A percentile compares a stretch with the other conserved stretches of the same genome.
Conservation (phyloP, 2,329 filamentous ascomycete species). For the Aspergillus candidus region DNA sequence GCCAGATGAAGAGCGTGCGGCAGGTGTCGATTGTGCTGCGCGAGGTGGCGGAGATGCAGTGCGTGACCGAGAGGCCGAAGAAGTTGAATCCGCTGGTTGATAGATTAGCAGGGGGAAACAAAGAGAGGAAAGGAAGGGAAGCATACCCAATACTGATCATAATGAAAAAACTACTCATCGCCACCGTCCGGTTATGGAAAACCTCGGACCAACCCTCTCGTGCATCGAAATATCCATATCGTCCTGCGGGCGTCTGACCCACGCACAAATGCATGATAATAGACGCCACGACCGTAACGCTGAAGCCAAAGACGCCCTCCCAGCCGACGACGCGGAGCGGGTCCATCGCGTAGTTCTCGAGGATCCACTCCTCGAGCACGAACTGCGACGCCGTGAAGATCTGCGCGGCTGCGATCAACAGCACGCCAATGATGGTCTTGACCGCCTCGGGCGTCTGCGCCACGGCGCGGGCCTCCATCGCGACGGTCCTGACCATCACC, state of each 20-base stretch:
- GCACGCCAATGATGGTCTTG: constrained; percentile 71
- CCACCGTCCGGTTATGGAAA: constrained; percentile 62
- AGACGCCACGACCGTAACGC: constrained; percentile 72
- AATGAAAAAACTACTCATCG: constrained; percentile 75
- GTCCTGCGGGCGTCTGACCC: constrained; percentile 67
- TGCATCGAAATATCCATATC: constrained; percentile 83
- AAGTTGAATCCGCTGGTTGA: constrained; percentile 83
- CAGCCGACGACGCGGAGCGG: constrained; percentile 90
- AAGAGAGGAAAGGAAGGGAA: constrained; percentile 14
- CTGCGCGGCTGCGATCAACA: constrained; percentile 88
- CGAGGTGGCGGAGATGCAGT: constrained; percentile 82
- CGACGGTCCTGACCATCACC: constrained; percentile 32
- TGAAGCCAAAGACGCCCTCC: constrained; percentile 90
- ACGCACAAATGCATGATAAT: constrained; percentile 69
- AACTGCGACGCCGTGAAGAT: constrained; percentile 97
- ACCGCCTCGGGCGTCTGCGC: constrained; percentile 52
- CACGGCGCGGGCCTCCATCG: constrained; percentile 37
- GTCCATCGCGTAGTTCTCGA: constrained; percentile 71
- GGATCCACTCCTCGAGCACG: constrained; percentile 88
- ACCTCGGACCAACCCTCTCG: constrained; percentile 79
- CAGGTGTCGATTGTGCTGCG: constrained; percentile 96
- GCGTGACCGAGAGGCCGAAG: constrained; percentile 90
- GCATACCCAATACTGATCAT: constrained; percentile 95
- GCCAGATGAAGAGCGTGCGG: constrained; percentile 91
- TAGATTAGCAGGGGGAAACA: constrained; percentile 1